Evolutionary conservation across 2,329 filamentous ascomycete species (phyloP).

Genomic region (Paecilomyces sp.): DNA sequence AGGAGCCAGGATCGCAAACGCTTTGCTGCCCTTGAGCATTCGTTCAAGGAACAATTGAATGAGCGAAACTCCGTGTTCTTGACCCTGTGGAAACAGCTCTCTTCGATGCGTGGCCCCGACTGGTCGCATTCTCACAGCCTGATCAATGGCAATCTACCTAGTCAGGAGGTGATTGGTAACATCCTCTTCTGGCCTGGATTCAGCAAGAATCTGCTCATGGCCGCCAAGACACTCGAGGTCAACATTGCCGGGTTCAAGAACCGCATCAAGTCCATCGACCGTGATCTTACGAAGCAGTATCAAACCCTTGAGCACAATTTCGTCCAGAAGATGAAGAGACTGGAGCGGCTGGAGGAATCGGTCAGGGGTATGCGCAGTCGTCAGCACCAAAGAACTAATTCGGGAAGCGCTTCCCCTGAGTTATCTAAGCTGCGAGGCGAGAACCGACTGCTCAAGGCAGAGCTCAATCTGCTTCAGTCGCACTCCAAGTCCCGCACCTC

Average conservation of each 20-base stretch:
- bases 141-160: slow-evolving; percentile 80
- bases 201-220: slow-evolving; percentile 78
- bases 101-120: slow-evolving; percentile 77
- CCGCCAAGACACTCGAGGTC: slow-evolving; percentile 78
- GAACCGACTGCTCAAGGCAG: slow-evolving; percentile 53
- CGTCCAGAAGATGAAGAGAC: slow-evolving; percentile 70
- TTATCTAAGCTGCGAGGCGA: slow-evolving; percentile 53
- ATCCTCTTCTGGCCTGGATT: slow-evolving; percentile 73
- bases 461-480: slow-evolving; percentile 61
- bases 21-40: slow-evolving; percentile 66
- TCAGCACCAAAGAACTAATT: slow-evolving; percentile 20
- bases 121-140: slow-evolving; percentile 87
- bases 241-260: slow-evolving; percentile 71
- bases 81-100: slow-evolving; percentile 83
- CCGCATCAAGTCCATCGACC: slow-evolving; percentile 78
- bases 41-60: slow-evolving; percentile 76
- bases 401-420: slow-evolving; percentile 41
- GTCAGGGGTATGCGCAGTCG: slow-evolving; percentile 54
- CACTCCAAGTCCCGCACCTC: slow-evolving; percentile 51
- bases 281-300: slow-evolving; percentile 85
- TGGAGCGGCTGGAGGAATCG: slow-evolving; percentile 78
- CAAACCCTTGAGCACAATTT: slow-evolving; percentile 75
- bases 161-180: slow-evolving; percentile 75
- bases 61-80: slow-evolving; percentile 87
- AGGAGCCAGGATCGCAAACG: slow-evolving; percentile 71